phyloP scores from a whole-genome alignment of 176 grass and related monocot genomes.

The Raddia guianensis region DNA sequence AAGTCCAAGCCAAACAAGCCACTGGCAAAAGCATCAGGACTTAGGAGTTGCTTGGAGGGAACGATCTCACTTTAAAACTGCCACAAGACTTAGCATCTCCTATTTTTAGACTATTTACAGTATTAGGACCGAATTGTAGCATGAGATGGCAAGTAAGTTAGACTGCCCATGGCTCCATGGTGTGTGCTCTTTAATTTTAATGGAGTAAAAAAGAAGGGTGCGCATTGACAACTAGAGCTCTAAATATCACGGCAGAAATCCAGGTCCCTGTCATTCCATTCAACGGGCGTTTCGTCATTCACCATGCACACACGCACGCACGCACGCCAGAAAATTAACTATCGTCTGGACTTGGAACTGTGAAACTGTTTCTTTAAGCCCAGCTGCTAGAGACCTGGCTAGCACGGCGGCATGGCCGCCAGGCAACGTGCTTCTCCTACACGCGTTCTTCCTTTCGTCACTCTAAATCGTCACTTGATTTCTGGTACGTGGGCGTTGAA shows the following conservation, averaged over 20 bases:
- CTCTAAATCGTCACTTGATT: too few relatives aligned
- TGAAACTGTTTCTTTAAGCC: neutral
- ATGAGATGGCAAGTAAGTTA: constrained; percentile 27
- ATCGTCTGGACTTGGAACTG: neutral
- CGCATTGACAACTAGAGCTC: constrained; percentile 38
- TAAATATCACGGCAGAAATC: neutral
- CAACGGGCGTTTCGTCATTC: constrained; percentile 49
- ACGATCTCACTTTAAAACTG: constrained; percentile 46
- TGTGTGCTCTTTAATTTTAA: constrained; percentile 12
- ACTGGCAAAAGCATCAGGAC: constrained; percentile 12
- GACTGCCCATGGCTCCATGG: constrained; percentile 40
- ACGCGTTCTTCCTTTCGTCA: too few relatives aligned
- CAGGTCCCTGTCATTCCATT: constrained; percentile 35
- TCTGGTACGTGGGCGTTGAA: too few relatives aligned
- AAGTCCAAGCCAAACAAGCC: constrained; percentile 36
- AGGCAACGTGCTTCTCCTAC: neutral
- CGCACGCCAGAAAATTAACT: constrained; percentile 46
- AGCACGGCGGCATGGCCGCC: neutral
- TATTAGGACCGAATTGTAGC: neutral
- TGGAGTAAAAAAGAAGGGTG: constrained; percentile 21
- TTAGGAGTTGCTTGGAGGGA: constrained; percentile 55
- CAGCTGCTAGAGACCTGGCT: neutral
- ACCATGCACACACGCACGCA: constrained; percentile 33
- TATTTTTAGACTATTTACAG: constrained; percentile 20
- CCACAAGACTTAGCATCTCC: constrained; percentile 24